Percentiles rank a stretch among this genome's conserved stretches.
phyloP scores from a whole-genome alignment of 139 green algal species.

The Choricystis sp. region DNA sequence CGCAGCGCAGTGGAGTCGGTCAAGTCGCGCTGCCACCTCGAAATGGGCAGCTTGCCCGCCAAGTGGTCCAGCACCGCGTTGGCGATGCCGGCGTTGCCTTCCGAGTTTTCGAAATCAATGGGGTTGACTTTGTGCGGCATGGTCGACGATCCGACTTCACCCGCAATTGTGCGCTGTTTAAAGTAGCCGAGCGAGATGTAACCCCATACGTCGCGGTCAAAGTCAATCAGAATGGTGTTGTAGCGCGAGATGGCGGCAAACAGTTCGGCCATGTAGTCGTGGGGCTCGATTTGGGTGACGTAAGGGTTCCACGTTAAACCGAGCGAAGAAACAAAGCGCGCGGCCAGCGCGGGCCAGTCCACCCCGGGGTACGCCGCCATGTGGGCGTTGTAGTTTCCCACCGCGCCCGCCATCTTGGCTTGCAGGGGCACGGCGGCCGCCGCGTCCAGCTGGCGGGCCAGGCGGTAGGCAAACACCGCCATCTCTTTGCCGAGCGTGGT shows the following conservation, averaged over 20 bases:
- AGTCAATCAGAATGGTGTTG: constrained; percentile 96
- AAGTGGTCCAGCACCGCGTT: constrained; percentile 92
- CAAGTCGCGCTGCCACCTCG: constrained; percentile 83
- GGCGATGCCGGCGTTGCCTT: constrained; percentile 94
- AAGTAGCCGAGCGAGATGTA: constrained; percentile 99
- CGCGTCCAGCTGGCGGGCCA: constrained; percentile 40
- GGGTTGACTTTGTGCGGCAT: constrained; percentile 99
- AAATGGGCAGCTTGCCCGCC: constrained; percentile 83
- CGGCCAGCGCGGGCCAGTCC: constrained; percentile 71
- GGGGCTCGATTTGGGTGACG: constrained; percentile 94
- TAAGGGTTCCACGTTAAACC: constrained; percentile 80
- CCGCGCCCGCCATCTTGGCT: constrained; percentile 91
- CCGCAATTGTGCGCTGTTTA: constrained; percentile 58
- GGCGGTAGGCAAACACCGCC: constrained; percentile 81
- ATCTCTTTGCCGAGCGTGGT: constrained; percentile 99
- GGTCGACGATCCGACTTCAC: constrained; percentile 83
- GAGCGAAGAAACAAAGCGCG: constrained; percentile 57
- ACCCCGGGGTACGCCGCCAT: constrained; percentile 85
- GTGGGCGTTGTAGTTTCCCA: constrained; percentile 99
- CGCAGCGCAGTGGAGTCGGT: constrained; percentile 95
- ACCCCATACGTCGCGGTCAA: constrained; percentile 92
- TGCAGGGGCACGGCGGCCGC: constrained; percentile 42
- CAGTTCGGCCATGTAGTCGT: constrained; percentile 97
- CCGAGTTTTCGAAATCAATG: constrained; percentile 99
- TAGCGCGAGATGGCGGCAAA: constrained; percentile 72